Evolutionary conservation across 805 yeast genomes (phyloP), one percentile per base, ranked within the genome.

Genomic region (Suhomyces kilbournensis): DNA sequence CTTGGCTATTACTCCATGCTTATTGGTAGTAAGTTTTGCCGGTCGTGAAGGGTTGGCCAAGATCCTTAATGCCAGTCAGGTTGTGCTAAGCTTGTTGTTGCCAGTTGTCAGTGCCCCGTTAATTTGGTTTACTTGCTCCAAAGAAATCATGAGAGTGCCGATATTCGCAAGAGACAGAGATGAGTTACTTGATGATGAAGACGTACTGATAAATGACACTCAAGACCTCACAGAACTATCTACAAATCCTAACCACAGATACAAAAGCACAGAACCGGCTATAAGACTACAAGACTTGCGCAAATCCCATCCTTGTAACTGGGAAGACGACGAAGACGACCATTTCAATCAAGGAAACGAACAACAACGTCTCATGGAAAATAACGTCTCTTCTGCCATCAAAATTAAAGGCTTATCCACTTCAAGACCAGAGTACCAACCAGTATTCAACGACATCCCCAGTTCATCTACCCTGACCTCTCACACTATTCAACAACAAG

Each of bases 71-170:
- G 82, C 84, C 4, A 82, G 90, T 45, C 97, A 91, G 68, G 97
- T 91, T 23, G 86, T 88, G 15, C 75, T 91, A 40, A 84, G 94
- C 2, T 67, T 92, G 57, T 81, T 92, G 49, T 75, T 91, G 52
- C 97, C 97, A 1, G 81, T 90, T 55, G 94, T 91, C 5, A 83
- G 91, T 40, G 96, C 96, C 0, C 97, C 97, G 20, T 75, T 91
- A 62, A 85, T 90, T 53, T 86, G 83, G 66, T 89, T 90, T 66
- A 90, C 97, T 0, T 82, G 89, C 55, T 80, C 80, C 48, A 83
- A 82, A 60, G 69, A 76, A 48, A 81, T 83, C 53, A 87, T 87
- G 94, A 74, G 80, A 38, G 86, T 83, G 12, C 77, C 78, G 2
- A 54, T 72, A 6, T 64, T 62, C 44, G 64, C 53, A 7, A 50